A percentile compares a stretch with the other conserved stretches of the same genome.
These are phyloP conservation scores for Dendrobium officinale DNA, from an alignment of 106 monocot species.

Conservation along the genomic window DNA sequence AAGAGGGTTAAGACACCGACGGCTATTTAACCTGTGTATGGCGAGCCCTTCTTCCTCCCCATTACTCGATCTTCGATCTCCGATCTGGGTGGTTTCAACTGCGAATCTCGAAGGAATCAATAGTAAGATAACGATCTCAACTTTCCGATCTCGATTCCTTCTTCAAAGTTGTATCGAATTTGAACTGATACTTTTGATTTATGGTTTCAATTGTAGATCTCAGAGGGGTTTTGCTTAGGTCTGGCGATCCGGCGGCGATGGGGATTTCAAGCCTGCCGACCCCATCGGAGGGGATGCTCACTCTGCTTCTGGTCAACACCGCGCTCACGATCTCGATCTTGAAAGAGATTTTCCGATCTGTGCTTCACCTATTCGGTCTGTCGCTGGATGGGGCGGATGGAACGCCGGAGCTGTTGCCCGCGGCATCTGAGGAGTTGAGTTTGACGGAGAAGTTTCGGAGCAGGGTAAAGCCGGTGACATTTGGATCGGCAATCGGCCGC, in stretches of 20 bases:
- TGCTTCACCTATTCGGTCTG: slow-evolving; percentile 43
- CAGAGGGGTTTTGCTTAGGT: neutral
- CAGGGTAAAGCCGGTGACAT: slow-evolving; percentile 46
- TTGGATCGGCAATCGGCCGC: slow-evolving; percentile 25
- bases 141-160: neutral
- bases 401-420: neutral
- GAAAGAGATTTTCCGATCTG: slow-evolving; percentile 46
- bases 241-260: slow-evolving; percentile 33
- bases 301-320: slow-evolving; percentile 62
- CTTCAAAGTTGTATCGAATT: neutral
- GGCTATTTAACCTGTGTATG: neutral
- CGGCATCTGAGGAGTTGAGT: slow-evolving; percentile 14
- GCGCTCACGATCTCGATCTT: slow-evolving; percentile 59
- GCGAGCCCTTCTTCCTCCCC: neutral
- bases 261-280: slow-evolving; percentile 76
- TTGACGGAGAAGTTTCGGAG: slow-evolving; percentile 55
- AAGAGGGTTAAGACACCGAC: neutral
- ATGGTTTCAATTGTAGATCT: neutral
- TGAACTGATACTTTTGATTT: neutral
- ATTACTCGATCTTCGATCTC: too few relatives aligned
- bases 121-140: neutral
- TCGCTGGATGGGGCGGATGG: neutral
- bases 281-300: slow-evolving; percentile 74
- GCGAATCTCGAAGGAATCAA: neutral
- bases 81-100: neutral